These are phyloP conservation scores for Lathyrus oleraceus DNA, from an alignment of 306 rosid species.

Conservation along the genomic window DNA sequence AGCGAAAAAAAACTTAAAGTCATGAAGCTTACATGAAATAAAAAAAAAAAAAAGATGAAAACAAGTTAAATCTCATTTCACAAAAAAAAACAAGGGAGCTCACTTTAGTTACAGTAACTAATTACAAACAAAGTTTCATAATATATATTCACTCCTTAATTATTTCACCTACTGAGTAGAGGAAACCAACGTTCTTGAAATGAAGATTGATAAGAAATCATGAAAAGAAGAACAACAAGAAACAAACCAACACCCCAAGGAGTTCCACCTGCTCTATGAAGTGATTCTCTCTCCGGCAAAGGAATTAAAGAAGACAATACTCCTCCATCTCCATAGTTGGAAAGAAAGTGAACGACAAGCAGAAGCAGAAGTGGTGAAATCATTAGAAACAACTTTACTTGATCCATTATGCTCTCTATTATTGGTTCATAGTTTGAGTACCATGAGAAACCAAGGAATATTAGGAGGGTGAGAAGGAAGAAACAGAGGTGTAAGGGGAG, in stretches of 20 bases:
- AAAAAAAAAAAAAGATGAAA: not conserved
- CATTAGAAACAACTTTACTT: constrained; percentile 59
- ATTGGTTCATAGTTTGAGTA: constrained; percentile 61
- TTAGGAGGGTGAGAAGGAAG: constrained; percentile 57
- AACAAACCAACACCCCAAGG: constrained; percentile 85
- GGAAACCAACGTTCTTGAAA: constrained; percentile 84
- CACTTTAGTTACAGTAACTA: constrained; percentile 13
- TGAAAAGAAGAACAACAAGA: constrained; percentile 64
- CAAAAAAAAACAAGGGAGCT: constrained; percentile 29
- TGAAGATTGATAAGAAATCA: constrained; percentile 70
- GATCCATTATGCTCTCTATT: constrained; percentile 57
- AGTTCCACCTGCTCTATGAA: constrained; percentile 73
- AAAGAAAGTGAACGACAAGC: constrained; percentile 52
- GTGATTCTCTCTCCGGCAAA: constrained; percentile 54
- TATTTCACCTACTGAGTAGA: constrained; percentile 48
- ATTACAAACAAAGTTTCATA: constrained; percentile 38
- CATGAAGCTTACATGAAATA: not conserved
- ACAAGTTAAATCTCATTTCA: constrained; percentile 25
- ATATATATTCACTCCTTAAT: not conserved
- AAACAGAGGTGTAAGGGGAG: constrained; percentile 60
- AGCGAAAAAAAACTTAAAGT: not conserved
- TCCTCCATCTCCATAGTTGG: constrained; percentile 40
- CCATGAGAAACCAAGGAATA: constrained; percentile 65
- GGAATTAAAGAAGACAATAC: constrained; percentile 41
- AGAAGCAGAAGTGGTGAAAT: constrained; percentile 63